phyloP scores from a whole-genome alignment of 805 yeast species.

The Wickerhamiella galacta region DNA sequence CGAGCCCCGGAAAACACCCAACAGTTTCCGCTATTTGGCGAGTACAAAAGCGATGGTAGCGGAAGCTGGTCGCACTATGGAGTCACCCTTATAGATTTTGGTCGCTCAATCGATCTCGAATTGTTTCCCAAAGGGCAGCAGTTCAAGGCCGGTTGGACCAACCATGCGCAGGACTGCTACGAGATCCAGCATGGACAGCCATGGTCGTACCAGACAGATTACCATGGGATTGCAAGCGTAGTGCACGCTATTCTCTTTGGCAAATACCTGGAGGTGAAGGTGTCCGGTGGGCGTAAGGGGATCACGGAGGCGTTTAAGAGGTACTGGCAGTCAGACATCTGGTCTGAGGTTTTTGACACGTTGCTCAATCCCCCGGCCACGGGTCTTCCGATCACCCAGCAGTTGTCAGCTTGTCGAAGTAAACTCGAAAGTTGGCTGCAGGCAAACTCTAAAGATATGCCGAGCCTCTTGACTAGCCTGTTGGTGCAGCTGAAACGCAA shows the following conservation, averaged over 20 bases:
- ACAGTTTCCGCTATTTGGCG: not conserved
- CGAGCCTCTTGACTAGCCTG: not conserved
- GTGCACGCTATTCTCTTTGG: constrained; percentile 65
- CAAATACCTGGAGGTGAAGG: constrained; percentile 31
- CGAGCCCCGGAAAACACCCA: constrained; percentile 24
- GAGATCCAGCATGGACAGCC: constrained; percentile 42
- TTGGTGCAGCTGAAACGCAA: not conserved
- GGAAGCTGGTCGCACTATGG: constrained; percentile 35
- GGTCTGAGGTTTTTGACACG: constrained; percentile 49
- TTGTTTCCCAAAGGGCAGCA: constrained; percentile 34
- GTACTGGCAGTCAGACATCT: constrained; percentile 58
- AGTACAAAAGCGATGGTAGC: constrained; percentile 1
- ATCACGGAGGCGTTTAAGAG: constrained; percentile 35
- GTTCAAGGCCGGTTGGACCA: constrained; percentile 43
- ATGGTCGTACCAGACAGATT: constrained; percentile 73
- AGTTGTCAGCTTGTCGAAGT: constrained; percentile 22
- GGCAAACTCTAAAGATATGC: not conserved
- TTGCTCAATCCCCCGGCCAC: constrained; percentile 38
- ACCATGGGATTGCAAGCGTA: constrained; percentile 63
- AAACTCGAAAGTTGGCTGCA: constrained; percentile 30
- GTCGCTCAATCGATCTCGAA: constrained; percentile 57
- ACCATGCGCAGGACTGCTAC: constrained; percentile 51
- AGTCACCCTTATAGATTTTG: constrained; percentile 59
- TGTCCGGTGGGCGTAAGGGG: constrained; percentile 8
- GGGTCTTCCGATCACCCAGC: constrained; percentile 28